phyloP scores from a whole-genome alignment of 1,139 yeast genomes.

The Suhomyces panamericanus region DNA sequence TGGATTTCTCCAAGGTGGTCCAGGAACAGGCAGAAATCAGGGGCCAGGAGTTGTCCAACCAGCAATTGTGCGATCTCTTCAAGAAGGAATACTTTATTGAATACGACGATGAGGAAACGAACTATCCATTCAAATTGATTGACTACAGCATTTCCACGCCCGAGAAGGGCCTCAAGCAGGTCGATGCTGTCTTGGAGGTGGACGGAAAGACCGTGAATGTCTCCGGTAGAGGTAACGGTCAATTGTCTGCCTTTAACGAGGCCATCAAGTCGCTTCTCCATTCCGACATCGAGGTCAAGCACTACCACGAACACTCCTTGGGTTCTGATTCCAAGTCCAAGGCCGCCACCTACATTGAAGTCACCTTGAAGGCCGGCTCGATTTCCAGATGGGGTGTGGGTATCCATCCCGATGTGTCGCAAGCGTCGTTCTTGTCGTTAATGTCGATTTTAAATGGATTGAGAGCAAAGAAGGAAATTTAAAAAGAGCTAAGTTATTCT shows the following conservation, averaged over 20 bases:
- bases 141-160: conserved; percentile 51
- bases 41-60: conserved; percentile 81
- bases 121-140: conserved; percentile 43
- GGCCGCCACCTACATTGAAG: conserved; percentile 88
- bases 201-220: conserved; percentile 51
- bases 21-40: conserved; percentile 77
- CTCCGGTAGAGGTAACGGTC: conserved; percentile 88
- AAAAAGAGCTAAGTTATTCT: too few species aligned
- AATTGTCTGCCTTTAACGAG: conserved; percentile 84
- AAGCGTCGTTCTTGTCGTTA: conserved; percentile 81
- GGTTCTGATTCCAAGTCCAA: conserved; percentile 79
- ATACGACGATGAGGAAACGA: conserved; percentile 36
- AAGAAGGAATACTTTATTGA: conserved; percentile 68
- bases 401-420: conserved; percentile 87
- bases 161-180: conserved; percentile 22
- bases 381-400: conserved; percentile 89
- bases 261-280: conserved; percentile 66
- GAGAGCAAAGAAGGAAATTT: conserved; percentile 16
- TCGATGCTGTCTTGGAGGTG: conserved; percentile 41
- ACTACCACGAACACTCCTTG: conserved; percentile 89
- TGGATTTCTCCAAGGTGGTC: conserved; percentile 82
- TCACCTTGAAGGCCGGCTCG: conserved; percentile 42
- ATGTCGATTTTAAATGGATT: conserved; percentile 68
- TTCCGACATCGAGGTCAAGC: conserved; percentile 65
- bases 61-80: conserved; percentile 76